Evolutionary conservation across 306 rosid species (phyloP).

Genomic region (Castanopsis chinensis): DNA sequence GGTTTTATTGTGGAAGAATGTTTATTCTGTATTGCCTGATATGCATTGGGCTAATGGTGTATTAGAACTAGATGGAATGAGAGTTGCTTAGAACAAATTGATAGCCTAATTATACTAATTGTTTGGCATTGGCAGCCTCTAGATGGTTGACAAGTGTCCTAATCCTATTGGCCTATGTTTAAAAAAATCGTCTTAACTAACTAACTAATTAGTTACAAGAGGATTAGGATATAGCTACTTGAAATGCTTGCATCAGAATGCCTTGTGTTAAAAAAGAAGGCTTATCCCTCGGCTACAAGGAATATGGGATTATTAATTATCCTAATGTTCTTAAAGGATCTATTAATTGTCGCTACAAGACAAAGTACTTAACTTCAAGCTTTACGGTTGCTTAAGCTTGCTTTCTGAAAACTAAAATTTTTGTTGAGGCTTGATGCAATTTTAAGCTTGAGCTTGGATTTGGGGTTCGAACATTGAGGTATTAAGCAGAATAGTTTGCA

Average conservation of each 20-base stretch:
- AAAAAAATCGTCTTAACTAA: too few relatives aligned
- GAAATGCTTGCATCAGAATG: background rate
- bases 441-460: too few relatives aligned
- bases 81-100: too few relatives aligned
- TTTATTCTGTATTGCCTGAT: too few relatives aligned
- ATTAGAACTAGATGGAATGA: too few relatives aligned
- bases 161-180: too few relatives aligned
- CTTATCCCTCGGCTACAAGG: background rate
- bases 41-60: too few relatives aligned
- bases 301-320: background rate
- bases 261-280: background rate
- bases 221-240: too few relatives aligned
- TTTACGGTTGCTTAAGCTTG: background rate
- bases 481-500: background rate
- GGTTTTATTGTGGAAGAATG: background rate
- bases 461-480: background rate
- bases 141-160: too few relatives aligned
- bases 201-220: too few relatives aligned
- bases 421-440: background rate
- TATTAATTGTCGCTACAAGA: background rate
- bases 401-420: background rate
- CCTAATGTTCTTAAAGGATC: background rate
- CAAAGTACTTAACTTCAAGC: background rate
- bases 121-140: too few relatives aligned
- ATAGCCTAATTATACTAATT: too few relatives aligned